A percentile compares a stretch with the other conserved stretches of the same genome.
Conservation (phyloP, 73 alveolate species). For the Uronychia setigera region DNA sequence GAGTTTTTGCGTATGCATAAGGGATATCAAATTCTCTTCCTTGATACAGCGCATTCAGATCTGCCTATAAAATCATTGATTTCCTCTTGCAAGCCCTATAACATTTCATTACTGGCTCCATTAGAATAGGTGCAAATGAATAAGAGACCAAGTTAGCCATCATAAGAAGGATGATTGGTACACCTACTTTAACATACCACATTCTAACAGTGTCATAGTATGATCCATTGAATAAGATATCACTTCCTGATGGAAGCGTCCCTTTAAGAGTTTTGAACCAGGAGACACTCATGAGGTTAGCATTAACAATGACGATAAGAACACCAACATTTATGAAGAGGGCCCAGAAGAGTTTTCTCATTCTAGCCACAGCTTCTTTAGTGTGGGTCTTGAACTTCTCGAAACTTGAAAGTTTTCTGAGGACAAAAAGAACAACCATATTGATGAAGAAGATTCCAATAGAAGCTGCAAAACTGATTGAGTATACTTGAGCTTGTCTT, state of each 20-base stretch:
- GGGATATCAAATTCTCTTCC: conserved; percentile 12
- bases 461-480: conserved; percentile 5
- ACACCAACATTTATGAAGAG: conserved; percentile 24
- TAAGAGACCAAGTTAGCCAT: conserved; percentile 13
- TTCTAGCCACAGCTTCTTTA: not conserved
- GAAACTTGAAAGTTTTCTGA: not conserved
- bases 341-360: conserved; percentile 28
- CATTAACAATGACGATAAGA: conserved; percentile 16
- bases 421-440: not conserved
- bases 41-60: not conserved
- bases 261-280: not conserved
- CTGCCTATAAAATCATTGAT: not conserved
- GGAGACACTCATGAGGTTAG: conserved; percentile 7
- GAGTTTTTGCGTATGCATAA: conserved; percentile 4
- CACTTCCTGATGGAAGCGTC: not conserved
- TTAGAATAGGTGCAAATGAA: not conserved
- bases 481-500: not conserved
- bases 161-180: conserved; percentile 15
- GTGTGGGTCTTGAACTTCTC: conserved; percentile 21
- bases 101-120: not conserved
- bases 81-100: not conserved
- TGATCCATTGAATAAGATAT: conserved; percentile 20
- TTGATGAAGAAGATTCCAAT: conserved; percentile 9
- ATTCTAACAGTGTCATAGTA: conserved; percentile 9
- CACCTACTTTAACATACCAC: conserved; percentile 37